phyloP scores from a whole-genome alignment of 805 yeast genomes.

The Starmerella sirachaensis region DNA sequence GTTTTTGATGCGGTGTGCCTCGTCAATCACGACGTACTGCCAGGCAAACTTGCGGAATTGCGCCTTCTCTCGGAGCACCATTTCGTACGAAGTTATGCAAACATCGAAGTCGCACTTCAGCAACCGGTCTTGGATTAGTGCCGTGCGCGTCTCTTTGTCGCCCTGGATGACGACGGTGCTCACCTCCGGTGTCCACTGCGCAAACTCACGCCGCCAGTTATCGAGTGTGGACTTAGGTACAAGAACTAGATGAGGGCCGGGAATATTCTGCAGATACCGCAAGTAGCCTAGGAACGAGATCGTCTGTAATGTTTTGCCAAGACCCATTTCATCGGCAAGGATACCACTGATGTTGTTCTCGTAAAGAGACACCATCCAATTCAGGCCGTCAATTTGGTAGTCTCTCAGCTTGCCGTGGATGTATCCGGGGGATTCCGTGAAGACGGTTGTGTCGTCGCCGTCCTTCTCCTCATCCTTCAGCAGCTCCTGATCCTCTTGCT shows the following conservation, averaged over 20 bases:
- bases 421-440: constrained; percentile 75
- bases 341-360: constrained; percentile 87
- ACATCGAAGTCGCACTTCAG: constrained; percentile 77
- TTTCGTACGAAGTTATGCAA: constrained; percentile 80
- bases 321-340: constrained; percentile 96
- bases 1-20: constrained; percentile 93
- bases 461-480: constrained; percentile 66
- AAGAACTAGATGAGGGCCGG: constrained; percentile 83
- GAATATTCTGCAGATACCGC: constrained; percentile 61
- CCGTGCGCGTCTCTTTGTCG: constrained; percentile 63
- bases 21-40: constrained; percentile 91
- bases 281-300: constrained; percentile 83
- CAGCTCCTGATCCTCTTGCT: constrained; percentile 90
- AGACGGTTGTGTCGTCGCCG: constrained; percentile 48
- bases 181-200: constrained; percentile 93
- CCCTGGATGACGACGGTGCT: constrained; percentile 79
- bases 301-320: constrained; percentile 92
- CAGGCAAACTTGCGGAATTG: constrained; percentile 71
- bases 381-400: constrained; percentile 88
- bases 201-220: constrained; percentile 92
- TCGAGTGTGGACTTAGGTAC: constrained; percentile 94
- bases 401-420: constrained; percentile 69
- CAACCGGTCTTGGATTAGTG: constrained; percentile 46
- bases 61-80: constrained; percentile 81
- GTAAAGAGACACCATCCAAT: constrained; percentile 83